Conservation (phyloP, 306 rosid species). For the Mimosa pudica region DNA sequence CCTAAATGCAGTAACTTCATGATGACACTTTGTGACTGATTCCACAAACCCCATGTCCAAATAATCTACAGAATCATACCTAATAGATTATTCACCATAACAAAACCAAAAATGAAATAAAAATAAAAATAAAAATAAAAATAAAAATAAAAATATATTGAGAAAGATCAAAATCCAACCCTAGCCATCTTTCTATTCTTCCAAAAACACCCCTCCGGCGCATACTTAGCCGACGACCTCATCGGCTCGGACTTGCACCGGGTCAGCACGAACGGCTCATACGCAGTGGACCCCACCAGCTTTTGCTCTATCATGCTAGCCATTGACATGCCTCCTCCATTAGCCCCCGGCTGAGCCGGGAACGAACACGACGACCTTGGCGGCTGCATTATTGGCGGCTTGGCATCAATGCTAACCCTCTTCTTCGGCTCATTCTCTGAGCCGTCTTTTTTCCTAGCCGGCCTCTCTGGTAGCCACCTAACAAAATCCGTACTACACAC, state of each 20-base stretch:
- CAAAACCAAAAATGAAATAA: not conserved
- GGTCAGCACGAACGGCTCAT: slow-evolving; percentile 88
- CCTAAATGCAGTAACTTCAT: slow-evolving; percentile 11
- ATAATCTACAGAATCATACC: slow-evolving; percentile 18
- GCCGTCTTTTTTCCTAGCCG: slow-evolving; percentile 30
- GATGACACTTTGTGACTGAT: slow-evolving; percentile 15
- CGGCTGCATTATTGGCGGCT: slow-evolving; percentile 56
- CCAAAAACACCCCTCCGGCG: slow-evolving; percentile 84
- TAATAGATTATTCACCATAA: slow-evolving; percentile 35
- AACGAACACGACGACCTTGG: slow-evolving; percentile 81
- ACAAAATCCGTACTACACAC: slow-evolving; percentile 86
- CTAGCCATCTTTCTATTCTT: slow-evolving; percentile 59
- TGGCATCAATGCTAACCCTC: slow-evolving; percentile 33
- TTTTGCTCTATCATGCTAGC: slow-evolving; percentile 78
- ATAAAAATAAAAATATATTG: slow-evolving; percentile 37
- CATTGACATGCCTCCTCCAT: slow-evolving; percentile 55
- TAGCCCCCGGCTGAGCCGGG: slow-evolving; percentile 43
- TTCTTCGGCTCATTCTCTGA: slow-evolving; percentile 44
- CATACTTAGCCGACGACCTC: slow-evolving; percentile 68
- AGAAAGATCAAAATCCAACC: no score
- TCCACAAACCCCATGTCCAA: slow-evolving; percentile 6
- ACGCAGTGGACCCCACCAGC: slow-evolving; percentile 61
- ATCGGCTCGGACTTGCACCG: slow-evolving; percentile 98
- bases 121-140: slow-evolving; percentile 23
- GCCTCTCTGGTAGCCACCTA: slow-evolving; percentile 74